Evolutionary conservation across 2,329 filamentous ascomycete species (phyloP).

Genomic region (Nemania sp.): DNA sequence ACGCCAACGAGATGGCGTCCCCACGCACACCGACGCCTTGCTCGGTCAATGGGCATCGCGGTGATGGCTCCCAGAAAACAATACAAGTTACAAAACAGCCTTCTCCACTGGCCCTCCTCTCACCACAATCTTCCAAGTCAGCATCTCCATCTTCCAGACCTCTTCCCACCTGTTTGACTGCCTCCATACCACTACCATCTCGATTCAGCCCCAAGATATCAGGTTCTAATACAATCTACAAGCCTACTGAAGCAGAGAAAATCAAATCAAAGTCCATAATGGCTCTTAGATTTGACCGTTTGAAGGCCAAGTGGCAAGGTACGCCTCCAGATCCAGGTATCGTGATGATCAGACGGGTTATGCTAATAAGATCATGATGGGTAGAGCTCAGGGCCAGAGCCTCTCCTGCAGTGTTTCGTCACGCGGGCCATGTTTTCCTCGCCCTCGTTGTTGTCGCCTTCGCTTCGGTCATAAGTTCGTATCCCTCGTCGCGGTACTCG

Average conservation of each 20-base stretch:
- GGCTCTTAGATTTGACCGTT: slow-evolving; percentile 24
- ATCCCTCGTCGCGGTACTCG: too few species aligned
- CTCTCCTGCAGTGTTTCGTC: slow-evolving; percentile 32
- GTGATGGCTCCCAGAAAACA: slow-evolving; percentile 21
- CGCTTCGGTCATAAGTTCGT: slow-evolving; percentile 38
- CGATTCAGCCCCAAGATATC: slow-evolving; percentile 4
- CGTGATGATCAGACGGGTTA: neutral
- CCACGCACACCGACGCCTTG: neutral
- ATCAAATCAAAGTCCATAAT: slow-evolving; percentile 27
- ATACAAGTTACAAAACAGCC: slow-evolving; percentile 13
- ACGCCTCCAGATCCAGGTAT: neutral
- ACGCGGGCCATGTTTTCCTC: slow-evolving; percentile 39
- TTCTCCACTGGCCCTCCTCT: slow-evolving; percentile 37
- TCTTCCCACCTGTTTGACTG: slow-evolving; percentile 20
- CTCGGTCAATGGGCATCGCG: neutral
- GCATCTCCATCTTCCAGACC: slow-evolving; percentile 32
- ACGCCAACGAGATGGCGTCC: slow-evolving; percentile 13
- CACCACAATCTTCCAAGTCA: slow-evolving; percentile 33
- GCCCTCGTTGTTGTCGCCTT: slow-evolving; percentile 33
- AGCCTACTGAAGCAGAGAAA: neutral
- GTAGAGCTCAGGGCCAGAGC: slow-evolving; percentile 37
- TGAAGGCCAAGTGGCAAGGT: slow-evolving; percentile 33
- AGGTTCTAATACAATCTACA: neutral
- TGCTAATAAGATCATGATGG: slow-evolving; percentile 13
- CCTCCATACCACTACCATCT: slow-evolving; percentile 1